These are phyloP conservation scores for Tetrastigma voinierianum DNA, from an alignment of 164 flowering plant genomes.

Conservation along the genomic window DNA sequence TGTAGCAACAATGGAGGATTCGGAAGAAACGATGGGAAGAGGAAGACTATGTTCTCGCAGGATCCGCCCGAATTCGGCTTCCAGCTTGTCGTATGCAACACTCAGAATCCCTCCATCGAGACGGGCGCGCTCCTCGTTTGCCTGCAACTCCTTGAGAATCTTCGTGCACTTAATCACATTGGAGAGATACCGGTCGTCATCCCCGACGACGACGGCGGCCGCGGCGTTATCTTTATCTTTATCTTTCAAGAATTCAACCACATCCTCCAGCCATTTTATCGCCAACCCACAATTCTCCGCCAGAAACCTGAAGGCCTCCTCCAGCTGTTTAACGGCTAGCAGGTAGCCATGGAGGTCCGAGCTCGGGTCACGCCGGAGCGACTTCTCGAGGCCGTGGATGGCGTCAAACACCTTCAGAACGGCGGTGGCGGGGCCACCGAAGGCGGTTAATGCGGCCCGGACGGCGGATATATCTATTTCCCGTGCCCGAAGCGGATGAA, in stretches of 20 bases:
- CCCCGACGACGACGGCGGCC: conserved; percentile 12
- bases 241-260: conserved; percentile 29
- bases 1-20: conserved; percentile 10
- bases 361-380: conserved; percentile 20
- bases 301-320: conserved; percentile 47
- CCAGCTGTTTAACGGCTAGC: conserved; percentile 29
- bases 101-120: conserved; percentile 40
- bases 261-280: conserved; percentile 48
- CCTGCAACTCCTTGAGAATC: conserved; percentile 31
- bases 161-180: conserved; percentile 30
- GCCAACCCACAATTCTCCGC: conserved; percentile 40
- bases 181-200: conserved; percentile 15
- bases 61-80: conserved; percentile 34
- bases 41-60: conserved; percentile 27
- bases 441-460: no score
- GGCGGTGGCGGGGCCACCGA: conserved; percentile 48
- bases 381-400: conserved; percentile 37
- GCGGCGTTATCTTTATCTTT: no score
- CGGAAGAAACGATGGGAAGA: conserved; percentile 8
- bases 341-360: conserved; percentile 29
- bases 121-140: conserved; percentile 20
- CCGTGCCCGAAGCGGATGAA: conserved; percentile 16
- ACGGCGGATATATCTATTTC: no score
- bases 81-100: conserved; percentile 38
- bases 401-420: conserved; percentile 39